A percentile compares a stretch with the other conserved stretches of the same genome.
Evolutionary conservation across 176 grass and related monocot species (phyloP).

Genomic region (Secale cereale): DNA sequence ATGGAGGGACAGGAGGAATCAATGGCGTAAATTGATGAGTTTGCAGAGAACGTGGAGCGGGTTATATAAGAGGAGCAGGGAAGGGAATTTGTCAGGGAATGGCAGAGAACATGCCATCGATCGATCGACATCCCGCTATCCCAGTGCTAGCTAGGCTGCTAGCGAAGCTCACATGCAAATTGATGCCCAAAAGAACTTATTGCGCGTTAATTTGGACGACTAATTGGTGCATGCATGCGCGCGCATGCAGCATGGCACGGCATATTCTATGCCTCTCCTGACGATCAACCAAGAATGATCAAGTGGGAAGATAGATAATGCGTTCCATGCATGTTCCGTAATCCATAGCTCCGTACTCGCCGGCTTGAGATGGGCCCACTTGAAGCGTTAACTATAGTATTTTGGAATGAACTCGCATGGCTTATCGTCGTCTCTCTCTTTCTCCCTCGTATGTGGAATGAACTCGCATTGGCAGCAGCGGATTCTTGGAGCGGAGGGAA

Average conservation of each 20-base stretch:
- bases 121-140: constrained; percentile 4
- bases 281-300: background rate
- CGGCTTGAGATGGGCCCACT: constrained; percentile 15
- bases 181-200: background rate
- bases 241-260: background rate
- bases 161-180: constrained; percentile 19
- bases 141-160: background rate
- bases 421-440: too few relatives aligned
- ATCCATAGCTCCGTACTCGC: constrained; percentile 27
- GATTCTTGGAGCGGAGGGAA: background rate
- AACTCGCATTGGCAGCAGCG: too few relatives aligned
- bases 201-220: background rate
- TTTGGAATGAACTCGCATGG: constrained; percentile 10
- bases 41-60: background rate
- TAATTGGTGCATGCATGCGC: background rate
- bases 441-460: too few relatives aligned
- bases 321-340: constrained; percentile 22
- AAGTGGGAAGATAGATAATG: background rate
- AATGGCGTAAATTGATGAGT: background rate
- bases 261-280: background rate
- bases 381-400: background rate
- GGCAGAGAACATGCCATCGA: constrained; percentile 20
- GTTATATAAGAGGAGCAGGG: constrained; percentile 9
- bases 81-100: constrained; percentile 30
- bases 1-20: background rate